Evolutionary conservation across 2,329 filamentous ascomycete genomes (phyloP), one percentile per base, ranked within the genome.

Genomic region (Arthrobotrys pseudoclavata): DNA sequence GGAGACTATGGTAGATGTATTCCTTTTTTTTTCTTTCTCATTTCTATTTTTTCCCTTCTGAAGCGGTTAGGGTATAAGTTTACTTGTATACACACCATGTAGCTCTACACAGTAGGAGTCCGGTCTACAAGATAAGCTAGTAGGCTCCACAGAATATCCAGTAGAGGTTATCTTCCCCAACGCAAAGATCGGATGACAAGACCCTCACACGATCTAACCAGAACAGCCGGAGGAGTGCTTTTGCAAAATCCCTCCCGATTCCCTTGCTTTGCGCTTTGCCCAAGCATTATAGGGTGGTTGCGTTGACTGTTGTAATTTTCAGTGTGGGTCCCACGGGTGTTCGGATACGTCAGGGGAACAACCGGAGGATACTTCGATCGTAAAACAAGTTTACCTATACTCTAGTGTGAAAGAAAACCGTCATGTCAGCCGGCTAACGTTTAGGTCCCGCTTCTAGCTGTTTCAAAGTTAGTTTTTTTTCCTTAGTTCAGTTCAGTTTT

Each of bases 301-400:
- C 26, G 60, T 63, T 63, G 60, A 34, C 13, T 71, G 57, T 71
- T 72, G 60, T 26, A 64, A 26, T 57, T 42, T 63, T 18, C 45
- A 4, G 63, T 40, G 69, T 72, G 69, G 69, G 61, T 72, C 69
- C 40, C 18, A 72, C 60, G 69, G 69, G 48, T 72, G 60, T 66
- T 72, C 69, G 69, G 69, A 64, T 57, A 60, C 60, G 69, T 66
- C 60, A 72, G 69, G 60, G 69, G 68, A 50, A 62, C 10, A 61
- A 22, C 52, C 50, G 69, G 69, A 64, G 37, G 60, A 60, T 64
- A 57, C 22, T 37, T 60, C 55, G 60, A 64, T 63, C 67, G 31
- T 53, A 53, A 53, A 40, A 40, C 37, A 40, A 53, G 50, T 45
- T 53, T 18, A 7, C 24, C 12, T 50, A 53, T n/a, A 53, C 15